Percentiles rank a stretch among this genome's conserved stretches.
Conservation (phyloP, 2,329 filamentous ascomycete genomes). For the Ceratocystis cubensis region DNA sequence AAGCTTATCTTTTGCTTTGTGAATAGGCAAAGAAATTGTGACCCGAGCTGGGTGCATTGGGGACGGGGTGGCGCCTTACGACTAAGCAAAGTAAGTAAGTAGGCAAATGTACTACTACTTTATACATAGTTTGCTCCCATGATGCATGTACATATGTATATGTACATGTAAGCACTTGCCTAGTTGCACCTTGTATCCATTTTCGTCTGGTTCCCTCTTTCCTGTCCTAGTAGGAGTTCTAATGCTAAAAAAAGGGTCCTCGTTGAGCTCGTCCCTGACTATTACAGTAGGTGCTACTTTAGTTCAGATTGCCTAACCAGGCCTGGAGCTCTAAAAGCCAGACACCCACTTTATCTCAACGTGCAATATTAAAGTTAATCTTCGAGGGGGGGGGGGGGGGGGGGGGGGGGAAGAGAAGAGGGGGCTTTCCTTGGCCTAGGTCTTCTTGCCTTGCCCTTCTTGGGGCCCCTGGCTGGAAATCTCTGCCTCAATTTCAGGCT, state of each 20-base stretch:
- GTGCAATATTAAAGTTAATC: conserved; percentile 7
- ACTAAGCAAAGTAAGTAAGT: not conserved
- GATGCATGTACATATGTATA: not conserved
- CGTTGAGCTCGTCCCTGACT: not conserved
- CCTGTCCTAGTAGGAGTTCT: not conserved
- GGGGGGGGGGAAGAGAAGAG: not conserved
- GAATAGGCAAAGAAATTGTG: too few relatives aligned
- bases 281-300: not conserved
- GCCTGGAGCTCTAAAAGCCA: not conserved
- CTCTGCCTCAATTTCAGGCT: conserved; percentile 4
- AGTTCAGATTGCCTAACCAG: not conserved
- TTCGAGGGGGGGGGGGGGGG: not conserved
- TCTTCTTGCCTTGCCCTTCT: not conserved
- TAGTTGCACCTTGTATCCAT: not conserved
- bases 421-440: not conserved
- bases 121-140: not conserved
- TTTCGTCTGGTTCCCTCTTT: not conserved
- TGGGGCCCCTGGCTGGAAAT: conserved; percentile 1
- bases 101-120: not conserved
- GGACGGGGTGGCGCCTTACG: too few relatives aligned
- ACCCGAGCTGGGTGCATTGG: too few relatives aligned
- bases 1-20: too few relatives aligned
- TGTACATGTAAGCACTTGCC: not conserved
- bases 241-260: not conserved
- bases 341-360: not conserved